Conservation (phyloP, 306 rosid genomes). For the Senna siamea region DNA sequence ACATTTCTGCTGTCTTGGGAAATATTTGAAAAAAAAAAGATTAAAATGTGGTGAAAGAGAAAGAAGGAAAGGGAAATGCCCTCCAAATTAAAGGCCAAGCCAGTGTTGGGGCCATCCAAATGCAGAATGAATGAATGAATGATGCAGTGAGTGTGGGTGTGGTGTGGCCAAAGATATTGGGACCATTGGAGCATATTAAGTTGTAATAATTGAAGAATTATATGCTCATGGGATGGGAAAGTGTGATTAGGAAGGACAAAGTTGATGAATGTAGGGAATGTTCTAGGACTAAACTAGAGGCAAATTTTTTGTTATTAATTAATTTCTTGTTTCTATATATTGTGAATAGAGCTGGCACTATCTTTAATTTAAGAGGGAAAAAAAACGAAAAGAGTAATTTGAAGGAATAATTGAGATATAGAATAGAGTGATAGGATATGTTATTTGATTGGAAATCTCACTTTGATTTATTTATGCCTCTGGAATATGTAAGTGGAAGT, state of each 20-base stretch:
- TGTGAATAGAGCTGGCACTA: conserved; percentile 80
- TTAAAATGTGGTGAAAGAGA: conserved; percentile 46
- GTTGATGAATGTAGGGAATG: conserved; percentile 53
- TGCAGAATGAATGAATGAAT: conserved; percentile 48
- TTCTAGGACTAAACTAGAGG: conserved; percentile 40
- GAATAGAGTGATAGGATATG: conserved; percentile 59
- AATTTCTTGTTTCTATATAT: conserved; percentile 52
- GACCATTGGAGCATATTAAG: conserved; percentile 56
- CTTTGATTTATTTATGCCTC: conserved; percentile 70
- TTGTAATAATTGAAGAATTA: conserved; percentile 72
- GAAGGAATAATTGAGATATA: conserved; percentile 67
- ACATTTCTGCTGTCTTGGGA: conserved; percentile 39
- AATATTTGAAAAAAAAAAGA: neutral
- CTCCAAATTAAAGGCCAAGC: conserved; percentile 53
- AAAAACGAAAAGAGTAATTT: conserved; percentile 4
- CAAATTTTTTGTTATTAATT: conserved; percentile 45
- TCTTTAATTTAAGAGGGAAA: conserved; percentile 52
- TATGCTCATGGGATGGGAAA: conserved; percentile 44
- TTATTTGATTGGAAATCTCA: conserved; percentile 82
- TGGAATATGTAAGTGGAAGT: conserved; percentile 78
- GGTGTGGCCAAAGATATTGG: conserved; percentile 60
- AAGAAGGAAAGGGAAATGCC: conserved; percentile 56
- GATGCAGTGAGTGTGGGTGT: conserved; percentile 54
- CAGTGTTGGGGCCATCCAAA: conserved; percentile 62
- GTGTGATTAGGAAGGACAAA: conserved; percentile 61